Percentiles rank a stretch among this genome's conserved stretches.
Conservation (phyloP, 306 rosid species). For the Notholithocarpus densiflorus region DNA sequence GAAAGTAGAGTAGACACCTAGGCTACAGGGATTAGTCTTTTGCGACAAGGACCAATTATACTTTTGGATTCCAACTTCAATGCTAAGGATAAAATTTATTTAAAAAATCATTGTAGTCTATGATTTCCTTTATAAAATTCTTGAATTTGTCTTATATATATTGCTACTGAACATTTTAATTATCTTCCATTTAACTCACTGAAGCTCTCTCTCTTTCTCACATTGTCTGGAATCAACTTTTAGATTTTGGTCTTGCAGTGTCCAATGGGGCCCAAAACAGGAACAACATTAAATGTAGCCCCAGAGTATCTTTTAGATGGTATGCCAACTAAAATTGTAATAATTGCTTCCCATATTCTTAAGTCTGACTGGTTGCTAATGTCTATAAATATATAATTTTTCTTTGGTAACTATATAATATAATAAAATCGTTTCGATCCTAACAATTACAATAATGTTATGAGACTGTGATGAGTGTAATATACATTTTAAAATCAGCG, state of each 20-base stretch:
- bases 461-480: slow-evolving; percentile 23
- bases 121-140: neutral
- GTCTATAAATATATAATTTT: slow-evolving; percentile 12
- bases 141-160: neutral
- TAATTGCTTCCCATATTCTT: slow-evolving; percentile 16
- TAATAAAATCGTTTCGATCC: slow-evolving; percentile 27
- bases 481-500: slow-evolving; percentile 13
- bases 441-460: slow-evolving; percentile 28
- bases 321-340: slow-evolving; percentile 42
- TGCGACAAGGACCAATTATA: no score
- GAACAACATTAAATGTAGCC: slow-evolving; percentile 78
- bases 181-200: slow-evolving; percentile 20
- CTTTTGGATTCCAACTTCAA: slow-evolving; percentile 89
- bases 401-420: slow-evolving; percentile 32
- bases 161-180: slow-evolving; percentile 12
- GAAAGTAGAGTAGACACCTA: no score
- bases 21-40: no score
- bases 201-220: slow-evolving; percentile 14
- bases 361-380: slow-evolving; percentile 18
- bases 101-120: slow-evolving; percentile 7
- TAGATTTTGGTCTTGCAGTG: slow-evolving; percentile 89
- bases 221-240: slow-evolving; percentile 63
- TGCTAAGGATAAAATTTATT: slow-evolving; percentile 66
- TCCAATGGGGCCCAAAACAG: slow-evolving; percentile 75
- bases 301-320: slow-evolving; percentile 98